A percentile compares a stretch with the other conserved stretches of the same genome.
Conservation (phyloP, 768 basidiomycete genomes). For the Kwoniella dejecticola region DNA sequence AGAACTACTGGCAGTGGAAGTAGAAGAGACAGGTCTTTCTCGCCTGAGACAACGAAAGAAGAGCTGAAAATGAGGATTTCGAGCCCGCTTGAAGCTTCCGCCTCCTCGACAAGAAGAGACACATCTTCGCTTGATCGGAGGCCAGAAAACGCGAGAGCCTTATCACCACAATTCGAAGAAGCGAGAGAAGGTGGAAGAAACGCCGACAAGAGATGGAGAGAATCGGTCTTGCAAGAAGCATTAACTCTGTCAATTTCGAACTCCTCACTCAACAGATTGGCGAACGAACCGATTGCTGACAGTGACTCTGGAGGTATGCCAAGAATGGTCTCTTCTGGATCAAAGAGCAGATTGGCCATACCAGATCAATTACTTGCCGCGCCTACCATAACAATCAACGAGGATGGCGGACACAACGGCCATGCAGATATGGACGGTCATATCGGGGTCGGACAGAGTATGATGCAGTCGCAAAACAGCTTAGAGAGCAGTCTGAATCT, state of each 20-base stretch:
- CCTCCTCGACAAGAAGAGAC: not conserved
- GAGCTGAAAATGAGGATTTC: constrained; percentile 18
- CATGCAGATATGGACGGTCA: not conserved
- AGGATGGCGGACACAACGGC: not conserved
- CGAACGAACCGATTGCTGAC: no score
- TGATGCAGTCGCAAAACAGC: constrained; percentile 12
- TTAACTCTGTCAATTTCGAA: constrained; percentile 4
- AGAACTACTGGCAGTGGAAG: not conserved
- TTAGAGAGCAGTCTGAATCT: constrained; percentile 11
- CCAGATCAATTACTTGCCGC: constrained; percentile 3
- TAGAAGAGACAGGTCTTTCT: not conserved
- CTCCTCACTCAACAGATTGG: constrained; percentile 13
- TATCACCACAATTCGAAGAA: constrained; percentile 1
- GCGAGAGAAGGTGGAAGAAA: constrained; percentile 8
- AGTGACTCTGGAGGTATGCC: not conserved
- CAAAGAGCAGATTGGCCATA: constrained; percentile 16
- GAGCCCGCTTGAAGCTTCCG: constrained; percentile 17
- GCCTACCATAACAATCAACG: not conserved
- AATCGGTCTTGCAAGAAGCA: constrained; percentile 19
- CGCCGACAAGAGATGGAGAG: constrained; percentile 17
- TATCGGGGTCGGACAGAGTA: constrained; percentile 8
- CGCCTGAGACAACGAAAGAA: not conserved
- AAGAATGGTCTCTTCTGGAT: constrained; percentile 19
- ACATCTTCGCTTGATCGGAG: not conserved
- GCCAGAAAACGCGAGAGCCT: not conserved